These are phyloP conservation scores for Fusarium sp. DNA, from an alignment of 2,329 filamentous ascomycete species.

Conservation along the genomic window DNA sequence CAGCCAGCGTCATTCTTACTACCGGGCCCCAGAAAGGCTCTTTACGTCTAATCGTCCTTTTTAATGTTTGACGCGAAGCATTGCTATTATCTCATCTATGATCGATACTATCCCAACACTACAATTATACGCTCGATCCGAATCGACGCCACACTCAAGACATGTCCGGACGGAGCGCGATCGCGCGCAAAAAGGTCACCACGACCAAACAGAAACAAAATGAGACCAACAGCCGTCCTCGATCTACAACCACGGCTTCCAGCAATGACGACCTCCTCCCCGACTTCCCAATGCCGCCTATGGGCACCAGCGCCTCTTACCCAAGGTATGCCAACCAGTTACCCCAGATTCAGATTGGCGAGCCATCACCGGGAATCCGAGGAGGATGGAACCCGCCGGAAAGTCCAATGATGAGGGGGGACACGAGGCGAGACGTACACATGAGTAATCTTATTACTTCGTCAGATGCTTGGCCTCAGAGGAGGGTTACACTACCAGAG, in stretches of 20 bases:
- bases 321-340: constrained; percentile 53
- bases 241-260: constrained; percentile 50
- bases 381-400: constrained; percentile 12
- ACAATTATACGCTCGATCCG: background rate
- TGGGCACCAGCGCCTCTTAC: constrained; percentile 53
- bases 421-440: constrained; percentile 33
- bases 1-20: background rate
- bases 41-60: background rate
- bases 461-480: constrained; percentile 53
- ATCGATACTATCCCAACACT: background rate
- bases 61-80: background rate
- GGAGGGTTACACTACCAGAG: constrained; percentile 52
- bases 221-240: constrained; percentile 41
- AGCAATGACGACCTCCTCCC: constrained; percentile 53
- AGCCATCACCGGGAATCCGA: constrained; percentile 3
- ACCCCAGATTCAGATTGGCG: background rate
- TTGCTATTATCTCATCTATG: background rate
- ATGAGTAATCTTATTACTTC: constrained; percentile 42
- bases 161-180: constrained; percentile 69
- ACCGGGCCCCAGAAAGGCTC: background rate
- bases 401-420: constrained; percentile 24
- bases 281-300: constrained; percentile 50
- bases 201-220: constrained; percentile 54
- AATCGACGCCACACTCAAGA: background rate
- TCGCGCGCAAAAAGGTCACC: constrained; percentile 68